A percentile compares a stretch with the other conserved stretches of the same genome.
Conservation (phyloP, 495 filamentous ascomycete species). For the Penicillium roqueforti region DNA sequence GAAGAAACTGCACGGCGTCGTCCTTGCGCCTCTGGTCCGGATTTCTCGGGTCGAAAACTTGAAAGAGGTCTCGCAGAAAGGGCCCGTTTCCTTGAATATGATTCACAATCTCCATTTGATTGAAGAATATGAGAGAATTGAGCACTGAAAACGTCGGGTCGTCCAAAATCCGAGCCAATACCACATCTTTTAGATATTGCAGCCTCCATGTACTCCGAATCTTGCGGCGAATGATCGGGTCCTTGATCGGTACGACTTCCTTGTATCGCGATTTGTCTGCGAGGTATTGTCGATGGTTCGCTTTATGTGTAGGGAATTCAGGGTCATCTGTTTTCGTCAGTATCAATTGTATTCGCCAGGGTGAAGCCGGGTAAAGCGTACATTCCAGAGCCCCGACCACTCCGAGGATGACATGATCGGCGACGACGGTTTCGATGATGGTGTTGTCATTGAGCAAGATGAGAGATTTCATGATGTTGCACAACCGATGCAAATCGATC, state of each 20-base stretch:
- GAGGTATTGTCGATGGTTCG: conserved; percentile 93
- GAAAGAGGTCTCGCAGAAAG: conserved; percentile 86
- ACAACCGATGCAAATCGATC: conserved; percentile 79
- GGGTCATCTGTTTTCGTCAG: conserved; percentile 65
- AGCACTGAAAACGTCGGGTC: conserved; percentile 97
- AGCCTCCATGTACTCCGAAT: conserved; percentile 94
- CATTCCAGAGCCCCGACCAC: conserved; percentile 96
- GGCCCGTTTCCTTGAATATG: conserved; percentile 74
- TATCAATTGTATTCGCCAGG: not conserved
- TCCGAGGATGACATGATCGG: conserved; percentile 81
- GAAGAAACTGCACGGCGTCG: conserved; percentile 92
- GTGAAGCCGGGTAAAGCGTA: conserved; percentile 32
- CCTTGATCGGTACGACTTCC: conserved; percentile 90
- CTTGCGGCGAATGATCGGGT: conserved; percentile 74
- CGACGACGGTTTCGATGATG: conserved; percentile 91
- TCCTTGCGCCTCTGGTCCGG: conserved; percentile 71
- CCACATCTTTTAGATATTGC: conserved; percentile 98
- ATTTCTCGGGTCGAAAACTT: conserved; percentile 68
- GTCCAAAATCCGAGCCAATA: conserved; percentile 91
- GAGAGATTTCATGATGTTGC: conserved; percentile 96
- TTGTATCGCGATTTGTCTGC: conserved; percentile 85
- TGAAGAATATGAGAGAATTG: conserved; percentile 97
- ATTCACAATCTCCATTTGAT: conserved; percentile 95
- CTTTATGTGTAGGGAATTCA: conserved; percentile 97
- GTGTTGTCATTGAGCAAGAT: conserved; percentile 90